Evolutionary conservation across 257 asterid species (phyloP), one percentile per base, ranked within the genome.

Genomic region (Paulownia fortunei): DNA sequence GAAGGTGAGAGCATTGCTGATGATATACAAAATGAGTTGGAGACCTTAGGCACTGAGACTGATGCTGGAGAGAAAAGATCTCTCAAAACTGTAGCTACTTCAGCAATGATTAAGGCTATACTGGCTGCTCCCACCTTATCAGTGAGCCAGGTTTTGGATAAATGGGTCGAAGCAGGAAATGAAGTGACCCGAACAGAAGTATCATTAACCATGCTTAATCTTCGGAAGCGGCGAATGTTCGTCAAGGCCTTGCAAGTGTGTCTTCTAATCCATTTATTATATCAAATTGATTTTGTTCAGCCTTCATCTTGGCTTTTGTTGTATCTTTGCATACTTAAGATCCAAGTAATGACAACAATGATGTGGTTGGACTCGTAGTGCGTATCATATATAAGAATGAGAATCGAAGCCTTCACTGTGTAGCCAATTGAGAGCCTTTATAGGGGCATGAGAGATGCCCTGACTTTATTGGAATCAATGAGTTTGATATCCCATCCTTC

Each of bases 191-290:
- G 56, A 37, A 41, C 84, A 12, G 92, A 85, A 13, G 78, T 81
- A 62, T 42, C 84, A 30, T 12, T n/a, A 12, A 74, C 92, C 47
- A 77, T 84, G 79, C 59, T 81, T 36, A 24, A 80, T 78, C 87
- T 94, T 79, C 96, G 97, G 27, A 86, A 75, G 36, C 73, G 91
- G 23, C 79, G 79, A 54, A 58, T 88, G 88, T 92, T 66, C 55
- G 70, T 49, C 73, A 88, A 77, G 86, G 97, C 98, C 59, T 82
- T 94, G 87, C 91, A 89, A 98, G 98, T 94, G 52, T 39, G 77
- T 74, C 49, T 63, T 64, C 64, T 77, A 63, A 58, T 74, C 26
- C 66, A 19, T 74, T 1, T 63, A 12, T 21, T 52, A 9, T 18
- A 15, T 56, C n/a, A 36, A 69, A 4, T 49, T 52, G 32, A 54